phyloP scores from a whole-genome alignment of 352 stramenopile genomes.

The Peronospora destructor region DNA sequence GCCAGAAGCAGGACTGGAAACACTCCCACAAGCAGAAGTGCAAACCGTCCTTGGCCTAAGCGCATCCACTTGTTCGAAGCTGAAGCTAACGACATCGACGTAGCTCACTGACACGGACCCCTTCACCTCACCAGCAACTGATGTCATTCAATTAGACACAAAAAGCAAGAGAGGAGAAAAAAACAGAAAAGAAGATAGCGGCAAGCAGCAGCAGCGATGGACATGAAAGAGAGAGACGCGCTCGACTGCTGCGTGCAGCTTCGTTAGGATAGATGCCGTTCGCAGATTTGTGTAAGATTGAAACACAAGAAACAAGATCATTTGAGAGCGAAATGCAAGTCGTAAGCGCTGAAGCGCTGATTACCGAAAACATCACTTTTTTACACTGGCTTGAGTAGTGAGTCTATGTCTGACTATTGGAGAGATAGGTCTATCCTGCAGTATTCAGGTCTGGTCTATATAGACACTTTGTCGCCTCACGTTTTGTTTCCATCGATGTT shows the following conservation, averaged over 20 bases:
- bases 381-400: no score
- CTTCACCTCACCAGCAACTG: constrained; percentile 10
- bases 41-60: constrained; percentile 50
- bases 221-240: constrained; percentile 20
- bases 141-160: constrained; percentile 17
- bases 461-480: no score
- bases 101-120: constrained; percentile 11
- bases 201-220: constrained; percentile 14
- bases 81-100: constrained; percentile 16
- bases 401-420: no score
- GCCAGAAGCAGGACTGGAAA: constrained; percentile 88
- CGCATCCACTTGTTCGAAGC: constrained; percentile 10
- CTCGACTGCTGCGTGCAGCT: constrained; percentile 19
- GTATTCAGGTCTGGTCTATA: no score
- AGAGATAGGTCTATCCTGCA: no score
- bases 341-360: neutral
- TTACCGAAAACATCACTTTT: no score
- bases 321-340: constrained; percentile 6
- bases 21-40: constrained; percentile 77
- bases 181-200: constrained; percentile 19
- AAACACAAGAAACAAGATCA: constrained; percentile 25
- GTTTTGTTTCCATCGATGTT: no score
- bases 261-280: constrained; percentile 36
- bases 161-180: constrained; percentile 11
- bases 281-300: constrained; percentile 29